A percentile compares a stretch with the other conserved stretches of the same genome.
Conservation (phyloP, 2,329 filamentous ascomycete genomes). For the Cladorrhinum sp. region DNA sequence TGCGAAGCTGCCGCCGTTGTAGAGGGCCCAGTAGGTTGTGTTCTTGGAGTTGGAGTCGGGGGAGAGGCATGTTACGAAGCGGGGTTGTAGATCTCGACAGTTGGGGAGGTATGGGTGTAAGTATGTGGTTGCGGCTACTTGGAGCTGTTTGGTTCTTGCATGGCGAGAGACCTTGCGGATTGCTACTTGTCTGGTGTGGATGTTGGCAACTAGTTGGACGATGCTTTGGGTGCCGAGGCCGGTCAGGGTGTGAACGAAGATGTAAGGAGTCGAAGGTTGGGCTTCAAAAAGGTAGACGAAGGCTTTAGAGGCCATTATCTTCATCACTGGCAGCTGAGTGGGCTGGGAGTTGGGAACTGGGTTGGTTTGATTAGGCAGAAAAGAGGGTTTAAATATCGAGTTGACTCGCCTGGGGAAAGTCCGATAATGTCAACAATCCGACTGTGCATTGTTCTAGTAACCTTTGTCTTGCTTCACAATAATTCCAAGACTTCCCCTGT, state of each 20-base stretch:
- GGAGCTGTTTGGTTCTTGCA: not conserved
- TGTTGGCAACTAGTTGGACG: slow-evolving; percentile 13
- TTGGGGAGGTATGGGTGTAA: not conserved
- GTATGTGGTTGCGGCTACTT: slow-evolving; percentile 5
- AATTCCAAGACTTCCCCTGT: too few relatives aligned
- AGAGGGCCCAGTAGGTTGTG: slow-evolving; percentile 18
- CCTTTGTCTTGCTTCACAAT: too few relatives aligned
- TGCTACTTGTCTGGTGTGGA: slow-evolving; percentile 4
- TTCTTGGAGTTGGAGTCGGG: not conserved
- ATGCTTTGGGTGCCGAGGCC: slow-evolving; percentile 3
- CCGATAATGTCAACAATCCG: too few relatives aligned
- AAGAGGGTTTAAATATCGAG: too few relatives aligned
- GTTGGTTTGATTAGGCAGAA: too few relatives aligned
- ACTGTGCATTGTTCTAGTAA: too few relatives aligned
- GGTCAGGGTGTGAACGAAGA: slow-evolving; percentile 1
- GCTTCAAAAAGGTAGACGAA: slow-evolving; percentile 6
- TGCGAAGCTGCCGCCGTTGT: slow-evolving; percentile 10
- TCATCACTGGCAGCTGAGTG: too few relatives aligned
- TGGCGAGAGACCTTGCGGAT: slow-evolving; percentile 8
- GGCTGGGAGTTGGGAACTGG: too few relatives aligned
- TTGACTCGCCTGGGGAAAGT: too few relatives aligned
- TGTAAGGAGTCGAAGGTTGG: not conserved
- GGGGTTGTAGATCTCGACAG: not conserved
- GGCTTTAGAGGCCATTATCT: not conserved
- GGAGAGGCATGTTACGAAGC: slow-evolving; percentile 5